phyloP scores from a whole-genome alignment of 2,329 filamentous ascomycete species.

The Aquanectria penicillioides region DNA sequence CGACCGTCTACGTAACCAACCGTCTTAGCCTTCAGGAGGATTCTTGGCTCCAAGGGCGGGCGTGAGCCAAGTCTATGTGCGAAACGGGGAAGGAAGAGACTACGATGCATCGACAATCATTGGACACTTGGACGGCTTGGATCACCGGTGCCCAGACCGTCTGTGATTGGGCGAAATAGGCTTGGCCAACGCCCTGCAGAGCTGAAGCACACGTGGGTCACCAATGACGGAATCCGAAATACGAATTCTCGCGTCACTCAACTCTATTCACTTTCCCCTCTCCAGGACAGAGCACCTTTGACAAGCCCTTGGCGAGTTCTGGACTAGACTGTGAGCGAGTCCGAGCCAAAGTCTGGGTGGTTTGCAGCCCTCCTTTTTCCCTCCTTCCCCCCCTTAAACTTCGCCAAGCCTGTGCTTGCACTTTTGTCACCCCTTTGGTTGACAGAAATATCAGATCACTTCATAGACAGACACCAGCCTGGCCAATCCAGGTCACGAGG shows the following conservation, averaged over 20 bases:
- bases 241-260: constrained; percentile 35
- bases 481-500: not conserved
- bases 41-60: too few relatives aligned
- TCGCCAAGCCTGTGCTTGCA: not conserved
- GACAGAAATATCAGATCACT: constrained; percentile 11
- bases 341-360: too few relatives aligned
- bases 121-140: too few relatives aligned
- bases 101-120: too few relatives aligned
- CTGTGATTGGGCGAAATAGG: constrained; percentile 14
- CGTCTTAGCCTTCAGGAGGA: too few relatives aligned
- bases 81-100: too few relatives aligned
- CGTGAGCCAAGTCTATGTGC: too few relatives aligned
- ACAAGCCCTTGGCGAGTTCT: not conserved
- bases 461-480: constrained; percentile 5
- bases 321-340: too few relatives aligned
- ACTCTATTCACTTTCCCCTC: constrained; percentile 18
- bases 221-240: constrained; percentile 34
- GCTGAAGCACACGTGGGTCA: constrained; percentile 25
- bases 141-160: not conserved
- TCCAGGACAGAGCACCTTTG: not conserved
- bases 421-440: not conserved
- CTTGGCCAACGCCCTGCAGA: constrained; percentile 18
- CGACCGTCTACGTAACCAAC: too few relatives aligned
- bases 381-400: not conserved
- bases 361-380: not conserved